Evolutionary conservation across 306 rosid species (phyloP).

Genomic region (Prunus padus): DNA sequence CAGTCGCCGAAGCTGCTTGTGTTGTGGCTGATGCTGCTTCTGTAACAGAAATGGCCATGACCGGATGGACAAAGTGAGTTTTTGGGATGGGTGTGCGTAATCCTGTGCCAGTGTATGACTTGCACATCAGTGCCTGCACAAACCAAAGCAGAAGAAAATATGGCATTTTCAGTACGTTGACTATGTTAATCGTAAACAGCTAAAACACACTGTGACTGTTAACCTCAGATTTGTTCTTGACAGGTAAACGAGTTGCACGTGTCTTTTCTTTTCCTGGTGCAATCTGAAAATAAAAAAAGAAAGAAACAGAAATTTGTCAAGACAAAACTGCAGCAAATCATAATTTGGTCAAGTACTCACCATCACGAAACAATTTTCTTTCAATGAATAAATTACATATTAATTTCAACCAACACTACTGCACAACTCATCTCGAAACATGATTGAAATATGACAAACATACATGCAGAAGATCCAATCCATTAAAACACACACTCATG

Average conservation of each 20-base stretch:
- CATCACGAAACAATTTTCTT: not conserved
- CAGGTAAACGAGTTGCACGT: slow-evolving; percentile 37
- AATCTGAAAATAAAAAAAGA: slow-evolving; percentile 40
- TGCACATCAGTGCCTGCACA: slow-evolving; percentile 33
- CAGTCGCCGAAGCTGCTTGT: slow-evolving; percentile 33
- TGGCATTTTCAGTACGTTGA: not conserved
- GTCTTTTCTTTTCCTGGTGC: slow-evolving; percentile 53
- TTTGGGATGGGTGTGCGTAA: slow-evolving; percentile 21
- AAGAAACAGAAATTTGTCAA: slow-evolving; percentile 12
- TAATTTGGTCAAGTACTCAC: not conserved
- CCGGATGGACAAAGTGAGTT: slow-evolving; percentile 27
- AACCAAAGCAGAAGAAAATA: slow-evolving; percentile 5
- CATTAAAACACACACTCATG: not conserved
- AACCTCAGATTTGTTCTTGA: slow-evolving; percentile 52
- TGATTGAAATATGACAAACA: not conserved
- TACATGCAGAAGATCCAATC: not conserved
- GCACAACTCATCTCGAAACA: not conserved
- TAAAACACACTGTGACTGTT: slow-evolving; percentile 13
- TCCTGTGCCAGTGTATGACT: slow-evolving; percentile 27
- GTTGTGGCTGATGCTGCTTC: slow-evolving; percentile 14
- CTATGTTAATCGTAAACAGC: not conserved
- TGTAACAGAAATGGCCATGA: slow-evolving; percentile 18
- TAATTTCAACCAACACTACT: not conserved
- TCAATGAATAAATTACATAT: not conserved
- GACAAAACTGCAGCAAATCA: not conserved